A percentile compares a stretch with the other conserved stretches of the same genome.
phyloP scores from a whole-genome alignment of 305 asterid genomes.

The Nicotiana rustica region DNA sequence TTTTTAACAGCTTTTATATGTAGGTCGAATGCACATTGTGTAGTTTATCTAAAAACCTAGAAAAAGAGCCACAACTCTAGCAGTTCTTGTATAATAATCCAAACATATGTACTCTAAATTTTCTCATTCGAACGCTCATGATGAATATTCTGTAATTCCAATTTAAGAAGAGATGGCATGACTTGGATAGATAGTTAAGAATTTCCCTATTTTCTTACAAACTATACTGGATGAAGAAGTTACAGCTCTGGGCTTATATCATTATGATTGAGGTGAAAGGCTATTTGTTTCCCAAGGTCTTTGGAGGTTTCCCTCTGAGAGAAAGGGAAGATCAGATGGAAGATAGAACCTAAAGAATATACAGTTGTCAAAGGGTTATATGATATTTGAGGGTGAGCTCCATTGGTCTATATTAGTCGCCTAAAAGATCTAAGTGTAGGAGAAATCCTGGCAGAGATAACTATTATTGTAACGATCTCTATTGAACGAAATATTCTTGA shows the following conservation, averaged over 20 bases:
- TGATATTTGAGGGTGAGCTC: not conserved
- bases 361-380: not conserved
- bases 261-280: not conserved
- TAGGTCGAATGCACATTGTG: not conserved
- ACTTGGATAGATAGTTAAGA: not conserved
- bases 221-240: not conserved
- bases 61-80: not conserved
- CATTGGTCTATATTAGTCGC: not conserved
- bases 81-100: not conserved
- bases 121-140: not conserved
- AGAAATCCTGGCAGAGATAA: not conserved
- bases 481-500: not conserved
- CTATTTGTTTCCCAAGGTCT: not conserved
- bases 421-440: not conserved
- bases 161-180: no score
- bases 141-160: not conserved
- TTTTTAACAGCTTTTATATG: not conserved
- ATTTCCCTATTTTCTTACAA: not conserved
- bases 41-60: not conserved
- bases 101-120: not conserved
- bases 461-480: not conserved
- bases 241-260: not conserved
- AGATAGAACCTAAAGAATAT: not conserved
- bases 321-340: not conserved
- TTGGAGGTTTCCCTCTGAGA: conserved; percentile 10